Conservation (phyloP, 768 basidiomycete species). For the Lactarius sp. region DNA sequence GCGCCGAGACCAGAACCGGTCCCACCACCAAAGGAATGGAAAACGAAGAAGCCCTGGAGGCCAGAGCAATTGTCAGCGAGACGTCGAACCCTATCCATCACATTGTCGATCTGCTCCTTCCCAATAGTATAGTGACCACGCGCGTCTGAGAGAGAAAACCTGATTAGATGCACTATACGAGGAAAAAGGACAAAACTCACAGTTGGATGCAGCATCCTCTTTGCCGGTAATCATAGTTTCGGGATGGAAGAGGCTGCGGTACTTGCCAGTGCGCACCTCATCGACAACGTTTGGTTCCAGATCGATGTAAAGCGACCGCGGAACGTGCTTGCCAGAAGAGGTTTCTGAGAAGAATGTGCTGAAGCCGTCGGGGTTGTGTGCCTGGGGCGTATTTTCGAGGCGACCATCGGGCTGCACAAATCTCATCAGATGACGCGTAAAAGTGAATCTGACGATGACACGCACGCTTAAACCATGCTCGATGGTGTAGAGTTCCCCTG, state of each 20-base stretch:
- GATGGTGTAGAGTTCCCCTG: constrained; percentile 98
- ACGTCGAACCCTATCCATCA: constrained; percentile 95
- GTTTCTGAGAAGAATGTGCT: constrained; percentile 99
- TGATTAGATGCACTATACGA: neutral
- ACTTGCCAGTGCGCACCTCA: constrained; percentile 92
- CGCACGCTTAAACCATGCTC: constrained; percentile 96
- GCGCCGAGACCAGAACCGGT: constrained; percentile 99
- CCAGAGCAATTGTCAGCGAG: constrained; percentile 97
- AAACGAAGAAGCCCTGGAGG: constrained; percentile 99
- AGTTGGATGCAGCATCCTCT: constrained; percentile 99
- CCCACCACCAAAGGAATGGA: constrained; percentile 99
- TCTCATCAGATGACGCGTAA: constrained; percentile 24
- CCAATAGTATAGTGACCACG: constrained; percentile 99
- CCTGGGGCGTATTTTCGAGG: constrained; percentile 70
- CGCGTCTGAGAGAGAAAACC: constrained; percentile 59
- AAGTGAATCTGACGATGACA: constrained; percentile 27
- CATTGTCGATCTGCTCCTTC: constrained; percentile 95
- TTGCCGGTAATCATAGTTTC: constrained; percentile 98
- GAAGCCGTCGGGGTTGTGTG: constrained; percentile 84
- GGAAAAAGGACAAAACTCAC: constrained; percentile 42
- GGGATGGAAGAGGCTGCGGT: constrained; percentile 97
- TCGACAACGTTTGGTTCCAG: constrained; percentile 98
- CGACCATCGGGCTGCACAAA: constrained; percentile 87
- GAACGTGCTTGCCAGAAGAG: constrained; percentile 92
- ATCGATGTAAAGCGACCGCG: constrained; percentile 95